Conservation (phyloP, 2,329 filamentous ascomycete species). For the Xylariaceae sp. region DNA sequence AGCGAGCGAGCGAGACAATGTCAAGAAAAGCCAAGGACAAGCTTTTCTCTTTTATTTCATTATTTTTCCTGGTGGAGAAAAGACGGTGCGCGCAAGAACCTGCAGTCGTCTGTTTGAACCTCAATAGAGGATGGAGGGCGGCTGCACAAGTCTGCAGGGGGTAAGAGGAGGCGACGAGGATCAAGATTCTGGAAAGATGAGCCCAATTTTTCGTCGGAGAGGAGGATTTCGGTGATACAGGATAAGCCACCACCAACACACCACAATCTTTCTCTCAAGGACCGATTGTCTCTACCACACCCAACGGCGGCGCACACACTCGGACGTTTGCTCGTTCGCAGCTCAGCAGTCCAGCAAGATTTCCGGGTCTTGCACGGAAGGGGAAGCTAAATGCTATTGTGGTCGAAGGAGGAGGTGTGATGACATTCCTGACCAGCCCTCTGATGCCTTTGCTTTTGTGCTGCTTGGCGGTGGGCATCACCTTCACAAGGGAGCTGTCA, state of each 20-base stretch:
- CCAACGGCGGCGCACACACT: slow-evolving; percentile 1
- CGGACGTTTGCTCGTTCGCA: slow-evolving; percentile 10
- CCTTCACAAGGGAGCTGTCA: too few relatives aligned
- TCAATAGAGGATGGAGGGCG: slow-evolving; percentile 19
- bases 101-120: slow-evolving; percentile 15
- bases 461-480: slow-evolving; percentile 9
- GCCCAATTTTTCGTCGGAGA: slow-evolving; percentile 21
- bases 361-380: slow-evolving; percentile 22
- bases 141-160: slow-evolving; percentile 34
- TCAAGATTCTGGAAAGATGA: slow-evolving; percentile 23
- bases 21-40: neutral
- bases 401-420: slow-evolving; percentile 22
- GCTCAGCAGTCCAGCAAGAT: slow-evolving; percentile 11
- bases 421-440: slow-evolving; percentile 21
- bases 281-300: slow-evolving; percentile 13
- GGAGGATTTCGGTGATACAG: neutral
- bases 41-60: neutral
- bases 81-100: slow-evolving; percentile 18
- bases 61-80: slow-evolving; percentile 21
- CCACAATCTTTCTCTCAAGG: too few relatives aligned
- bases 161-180: slow-evolving; percentile 31
- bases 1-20: neutral
- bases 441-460: slow-evolving; percentile 9
- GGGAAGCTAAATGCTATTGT: slow-evolving; percentile 19
- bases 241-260: neutral